These are phyloP conservation scores for Aciculoconidium aculeatum DNA, from an alignment of 805 yeast genomes.

Conservation along the genomic window DNA sequence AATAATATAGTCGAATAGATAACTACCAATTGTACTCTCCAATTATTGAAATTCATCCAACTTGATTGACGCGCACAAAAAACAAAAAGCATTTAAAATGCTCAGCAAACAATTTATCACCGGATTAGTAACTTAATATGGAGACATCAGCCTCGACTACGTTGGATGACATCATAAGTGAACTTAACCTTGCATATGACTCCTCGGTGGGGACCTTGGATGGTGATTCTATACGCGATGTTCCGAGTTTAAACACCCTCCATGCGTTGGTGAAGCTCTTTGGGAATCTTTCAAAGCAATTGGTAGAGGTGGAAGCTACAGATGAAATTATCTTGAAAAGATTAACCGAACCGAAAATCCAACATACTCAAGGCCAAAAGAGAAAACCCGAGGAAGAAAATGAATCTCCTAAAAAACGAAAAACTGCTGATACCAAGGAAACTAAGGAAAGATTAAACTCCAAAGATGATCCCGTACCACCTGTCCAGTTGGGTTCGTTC, in stretches of 20 bases:
- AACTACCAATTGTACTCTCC: too few species aligned
- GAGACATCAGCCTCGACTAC: conserved; percentile 32
- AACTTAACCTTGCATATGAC: conserved; percentile 51
- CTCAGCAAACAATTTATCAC: too few species aligned
- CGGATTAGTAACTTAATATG: too few species aligned
- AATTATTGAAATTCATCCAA: conserved; percentile 5
- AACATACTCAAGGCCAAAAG: conserved; percentile 3
- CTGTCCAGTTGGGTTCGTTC: conserved; percentile 39
- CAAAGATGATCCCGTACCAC: conserved; percentile 36
- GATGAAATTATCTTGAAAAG: conserved; percentile 22
- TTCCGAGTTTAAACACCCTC: conserved; percentile 38
- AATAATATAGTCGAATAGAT: too few species aligned
- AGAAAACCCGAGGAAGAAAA: conserved; percentile 6
- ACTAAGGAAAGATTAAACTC: conserved; percentile 15
- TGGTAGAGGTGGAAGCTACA: conserved; percentile 25
- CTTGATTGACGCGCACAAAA: too few species aligned
- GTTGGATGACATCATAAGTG: conserved; percentile 47
- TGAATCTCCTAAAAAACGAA: conserved; percentile 6
- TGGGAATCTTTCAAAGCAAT: conserved; percentile 32
- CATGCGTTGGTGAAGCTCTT: conserved; percentile 41
- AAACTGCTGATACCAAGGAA: conserved; percentile 2
- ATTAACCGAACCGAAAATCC: conserved; percentile 2
- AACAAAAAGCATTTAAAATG: too few species aligned
- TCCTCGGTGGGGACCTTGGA: conserved; percentile 53
- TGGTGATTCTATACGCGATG: conserved; percentile 46